Conservation (phyloP, 2,329 filamentous ascomycete genomes). For the Hymenoscyphus salicellus region DNA sequence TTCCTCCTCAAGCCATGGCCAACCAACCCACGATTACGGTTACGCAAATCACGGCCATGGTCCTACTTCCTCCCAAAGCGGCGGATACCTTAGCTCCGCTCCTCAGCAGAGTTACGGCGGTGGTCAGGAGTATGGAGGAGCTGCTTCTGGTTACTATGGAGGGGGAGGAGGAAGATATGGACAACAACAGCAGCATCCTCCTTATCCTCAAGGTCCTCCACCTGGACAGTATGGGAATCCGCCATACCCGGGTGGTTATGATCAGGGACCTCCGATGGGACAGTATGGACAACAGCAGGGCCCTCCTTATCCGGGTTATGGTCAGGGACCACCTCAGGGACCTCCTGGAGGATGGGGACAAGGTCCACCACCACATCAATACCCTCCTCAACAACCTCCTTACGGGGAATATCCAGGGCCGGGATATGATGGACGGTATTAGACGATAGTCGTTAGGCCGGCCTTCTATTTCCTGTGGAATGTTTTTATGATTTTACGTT, state of each 20-base stretch:
- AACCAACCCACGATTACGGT: slow-evolving; percentile 28
- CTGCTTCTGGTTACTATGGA: slow-evolving; percentile 2
- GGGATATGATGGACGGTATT: slow-evolving; percentile 13
- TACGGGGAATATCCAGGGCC: slow-evolving; percentile 14
- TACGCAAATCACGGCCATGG: slow-evolving; percentile 25
- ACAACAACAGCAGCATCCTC: slow-evolving; percentile 16
- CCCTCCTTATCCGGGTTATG: slow-evolving; percentile 2
- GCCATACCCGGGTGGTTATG: not conserved
- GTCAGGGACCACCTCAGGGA: slow-evolving; percentile 9
- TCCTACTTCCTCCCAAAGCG: slow-evolving; percentile 23
- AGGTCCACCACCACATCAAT: slow-evolving; percentile 11
- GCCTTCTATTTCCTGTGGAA: not conserved
- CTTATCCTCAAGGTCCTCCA: slow-evolving; percentile 14
- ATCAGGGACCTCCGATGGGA: not conserved
- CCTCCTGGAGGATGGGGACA: slow-evolving; percentile 10
- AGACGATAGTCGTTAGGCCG: not conserved
- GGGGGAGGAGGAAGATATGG: slow-evolving; percentile 12
- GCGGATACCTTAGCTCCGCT: slow-evolving; percentile 27
- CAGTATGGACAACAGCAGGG: not conserved
- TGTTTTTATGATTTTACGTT: not conserved
- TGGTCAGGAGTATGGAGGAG: slow-evolving; percentile 7
- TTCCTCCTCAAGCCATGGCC: slow-evolving; percentile 27
- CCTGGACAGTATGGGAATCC: slow-evolving; percentile 3
- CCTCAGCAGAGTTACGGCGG: slow-evolving; percentile 24
- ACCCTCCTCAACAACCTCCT: slow-evolving; percentile 17